Evolutionary conservation across 768 basidiomycete genomes (phyloP).

Genomic region (Trametes meyenii): DNA sequence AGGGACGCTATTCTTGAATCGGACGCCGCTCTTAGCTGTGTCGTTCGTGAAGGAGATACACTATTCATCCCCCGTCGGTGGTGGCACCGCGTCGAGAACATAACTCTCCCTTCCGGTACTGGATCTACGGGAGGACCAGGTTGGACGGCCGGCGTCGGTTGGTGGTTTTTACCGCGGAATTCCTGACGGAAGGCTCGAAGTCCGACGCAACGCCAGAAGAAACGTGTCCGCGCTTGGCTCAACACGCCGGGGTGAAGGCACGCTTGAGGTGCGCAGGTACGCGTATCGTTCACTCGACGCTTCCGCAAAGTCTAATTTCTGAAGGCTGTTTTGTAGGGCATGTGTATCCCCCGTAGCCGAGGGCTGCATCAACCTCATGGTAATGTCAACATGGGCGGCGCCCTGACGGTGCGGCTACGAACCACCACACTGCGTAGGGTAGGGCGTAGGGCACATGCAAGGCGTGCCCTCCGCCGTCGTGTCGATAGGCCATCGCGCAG

Average conservation of each 20-base stretch:
- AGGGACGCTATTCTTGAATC: slow-evolving; percentile 13
- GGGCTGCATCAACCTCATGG: too few relatives aligned
- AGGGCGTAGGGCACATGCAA: slow-evolving; percentile 3
- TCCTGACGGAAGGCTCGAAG: background rate
- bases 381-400: too few relatives aligned
- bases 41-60: slow-evolving; percentile 29
- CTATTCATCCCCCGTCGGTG: slow-evolving; percentile 31
- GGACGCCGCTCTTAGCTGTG: slow-evolving; percentile 21
- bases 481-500: background rate
- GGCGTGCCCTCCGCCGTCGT: background rate
- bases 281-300: background rate
- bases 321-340: slow-evolving; percentile 12
- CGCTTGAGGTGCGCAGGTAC: background rate
- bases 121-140: slow-evolving; percentile 1
- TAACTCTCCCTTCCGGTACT: slow-evolving; percentile 18
- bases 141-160: slow-evolving; percentile 32
- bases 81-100: slow-evolving; percentile 34
- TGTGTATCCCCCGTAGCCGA: background rate
- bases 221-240: background rate
- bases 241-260: background rate
- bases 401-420: background rate
- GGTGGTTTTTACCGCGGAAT: slow-evolving; percentile 31
- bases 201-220: background rate
- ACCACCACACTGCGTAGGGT: slow-evolving; percentile 12
- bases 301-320: slow-evolving; percentile 10